Evolutionary conservation across 139 green algal genomes (phyloP).

Genomic region (Auxenochlorella pyrenoidosa): DNA sequence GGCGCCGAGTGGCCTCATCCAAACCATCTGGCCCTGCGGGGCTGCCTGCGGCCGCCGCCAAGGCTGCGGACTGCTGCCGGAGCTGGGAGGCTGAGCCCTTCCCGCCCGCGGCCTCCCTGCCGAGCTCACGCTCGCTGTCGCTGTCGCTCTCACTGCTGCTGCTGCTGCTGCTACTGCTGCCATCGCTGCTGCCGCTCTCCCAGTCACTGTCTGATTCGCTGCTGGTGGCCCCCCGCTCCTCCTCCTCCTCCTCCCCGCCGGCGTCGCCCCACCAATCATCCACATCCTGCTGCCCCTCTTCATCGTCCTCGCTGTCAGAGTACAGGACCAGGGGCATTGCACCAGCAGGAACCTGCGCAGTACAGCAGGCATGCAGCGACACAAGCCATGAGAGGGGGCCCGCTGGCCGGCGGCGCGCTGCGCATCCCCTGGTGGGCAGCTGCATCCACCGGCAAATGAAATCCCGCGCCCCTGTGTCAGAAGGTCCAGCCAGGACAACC

Average conservation of each 20-base stretch:
- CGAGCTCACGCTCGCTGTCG: neutral
- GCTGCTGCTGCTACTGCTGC: conserved; percentile 17
- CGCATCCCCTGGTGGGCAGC: neutral
- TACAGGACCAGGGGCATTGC: neutral
- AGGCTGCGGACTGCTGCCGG: too few species aligned
- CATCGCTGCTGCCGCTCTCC: neutral
- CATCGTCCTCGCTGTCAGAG: neutral
- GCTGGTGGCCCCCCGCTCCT: neutral
- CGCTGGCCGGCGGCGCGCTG: neutral
- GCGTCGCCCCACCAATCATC: neutral
- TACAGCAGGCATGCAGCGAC: neutral
- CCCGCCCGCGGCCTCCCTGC: neutral
- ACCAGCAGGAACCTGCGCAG: conserved; percentile 15
- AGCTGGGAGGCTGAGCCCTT: neutral
- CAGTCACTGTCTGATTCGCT: neutral
- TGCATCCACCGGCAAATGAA: neutral
- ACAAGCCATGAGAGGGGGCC: neutral
- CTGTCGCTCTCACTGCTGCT: conserved; percentile 29
- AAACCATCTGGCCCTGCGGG: conserved; percentile 8
- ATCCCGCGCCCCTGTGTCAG: neutral
- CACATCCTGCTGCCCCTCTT: neutral
- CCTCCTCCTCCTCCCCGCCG: neutral
- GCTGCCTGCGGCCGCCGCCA: neutral
- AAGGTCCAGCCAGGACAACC: neutral
- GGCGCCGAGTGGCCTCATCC: conserved; percentile 43